Percentiles rank a stretch among this genome's conserved stretches.
phyloP scores from a whole-genome alignment of 2,329 filamentous ascomycete species.

The Cordyceps cicadae region DNA sequence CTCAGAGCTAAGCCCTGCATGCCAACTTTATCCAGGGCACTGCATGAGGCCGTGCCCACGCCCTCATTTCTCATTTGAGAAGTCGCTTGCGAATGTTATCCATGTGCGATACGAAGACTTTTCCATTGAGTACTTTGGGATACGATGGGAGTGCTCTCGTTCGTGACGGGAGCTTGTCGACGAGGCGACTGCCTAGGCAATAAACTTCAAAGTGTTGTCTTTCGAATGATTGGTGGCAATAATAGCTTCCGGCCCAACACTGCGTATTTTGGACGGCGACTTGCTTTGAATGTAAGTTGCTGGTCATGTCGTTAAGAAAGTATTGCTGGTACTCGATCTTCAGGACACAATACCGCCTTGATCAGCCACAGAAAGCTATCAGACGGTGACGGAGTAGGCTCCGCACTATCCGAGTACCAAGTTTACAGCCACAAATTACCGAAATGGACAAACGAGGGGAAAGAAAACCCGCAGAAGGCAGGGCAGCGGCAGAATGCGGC shows the following conservation, averaged over 20 bases:
- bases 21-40: background rate
- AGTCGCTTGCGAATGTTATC: no score
- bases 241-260: background rate
- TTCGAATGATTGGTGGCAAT: background rate
- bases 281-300: background rate
- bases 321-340: no score
- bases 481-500: background rate
- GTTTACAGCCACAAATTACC: background rate
- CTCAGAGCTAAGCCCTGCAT: constrained; percentile 5
- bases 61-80: background rate
- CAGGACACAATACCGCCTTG: no score
- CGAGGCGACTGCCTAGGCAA: no score
- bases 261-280: background rate
- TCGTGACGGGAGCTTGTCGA: no score
- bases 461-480: background rate
- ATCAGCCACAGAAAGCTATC: no score
- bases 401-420: background rate
- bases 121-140: no score
- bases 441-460: background rate
- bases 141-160: no score
- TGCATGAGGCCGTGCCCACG: background rate
- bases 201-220: background rate
- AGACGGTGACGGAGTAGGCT: background rate
- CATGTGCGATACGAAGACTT: background rate
- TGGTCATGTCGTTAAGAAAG: no score